Percentiles rank a stretch among this genome's conserved stretches.
Conservation (phyloP, 1,284 basidiomycete species). For the Heterobasidion occidentale region DNA sequence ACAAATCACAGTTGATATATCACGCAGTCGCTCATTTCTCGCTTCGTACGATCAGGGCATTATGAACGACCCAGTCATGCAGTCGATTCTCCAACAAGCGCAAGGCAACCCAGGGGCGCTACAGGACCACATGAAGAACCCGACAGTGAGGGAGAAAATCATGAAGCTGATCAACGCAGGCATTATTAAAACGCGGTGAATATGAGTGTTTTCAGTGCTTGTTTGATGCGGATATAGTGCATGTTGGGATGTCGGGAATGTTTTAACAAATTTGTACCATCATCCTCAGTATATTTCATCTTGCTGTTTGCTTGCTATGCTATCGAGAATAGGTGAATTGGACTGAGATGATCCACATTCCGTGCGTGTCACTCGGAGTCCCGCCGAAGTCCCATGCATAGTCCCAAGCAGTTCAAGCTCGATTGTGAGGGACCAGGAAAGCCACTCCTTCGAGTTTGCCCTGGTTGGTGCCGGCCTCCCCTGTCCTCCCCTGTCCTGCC, state of each 20-base stretch:
- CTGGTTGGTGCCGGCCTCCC: no score
- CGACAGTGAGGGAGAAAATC: constrained; percentile 77
- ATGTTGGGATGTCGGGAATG: neutral
- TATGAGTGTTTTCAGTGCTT: neutral
- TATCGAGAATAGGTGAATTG: neutral
- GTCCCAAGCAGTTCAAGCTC: no score
- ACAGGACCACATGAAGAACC: constrained; percentile 97
- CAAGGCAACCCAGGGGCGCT: constrained; percentile 86
- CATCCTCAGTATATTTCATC: neutral
- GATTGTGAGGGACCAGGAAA: no score
- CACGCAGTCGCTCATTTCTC: neutral
- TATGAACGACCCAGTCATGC: constrained; percentile 86
- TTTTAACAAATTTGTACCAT: neutral
- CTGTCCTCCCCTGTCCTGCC: no score
- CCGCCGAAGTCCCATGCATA: no score
- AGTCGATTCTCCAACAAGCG: constrained; percentile 92
- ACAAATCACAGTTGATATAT: constrained; percentile 1
- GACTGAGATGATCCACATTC: no score
- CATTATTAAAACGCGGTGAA: constrained; percentile 75
- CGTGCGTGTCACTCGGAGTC: no score
- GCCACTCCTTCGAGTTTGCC: no score
- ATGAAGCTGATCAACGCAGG: constrained; percentile 92
- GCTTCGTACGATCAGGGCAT: constrained; percentile 42
- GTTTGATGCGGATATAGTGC: neutral
- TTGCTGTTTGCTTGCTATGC: neutral